Base-by-base conservation (phyloP, 495 filamentous ascomycete genomes). In the Rostrohypoxylon terebratum region DNA sequence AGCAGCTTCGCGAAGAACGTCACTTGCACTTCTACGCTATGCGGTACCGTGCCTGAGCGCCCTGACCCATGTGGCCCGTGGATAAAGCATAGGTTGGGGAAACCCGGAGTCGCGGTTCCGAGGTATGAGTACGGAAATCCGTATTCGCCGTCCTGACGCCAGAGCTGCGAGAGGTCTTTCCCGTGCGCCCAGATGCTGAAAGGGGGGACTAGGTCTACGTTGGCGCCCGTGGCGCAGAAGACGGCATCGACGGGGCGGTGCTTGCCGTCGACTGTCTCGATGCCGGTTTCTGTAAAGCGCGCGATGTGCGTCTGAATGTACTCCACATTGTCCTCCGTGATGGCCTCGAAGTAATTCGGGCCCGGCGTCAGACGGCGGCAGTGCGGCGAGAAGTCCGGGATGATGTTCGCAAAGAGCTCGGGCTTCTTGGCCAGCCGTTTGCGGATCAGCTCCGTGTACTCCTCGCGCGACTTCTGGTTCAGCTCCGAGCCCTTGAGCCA, bases 321-420 rank as follows among this genome's bases (percentile, higher is more conserved):
- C 59, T 82, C 79, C 28, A 90, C 89, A 64, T 93, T 92, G 18
- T 86, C 82, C 75, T 90, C 83, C 1, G 84, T 79, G 50, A 94
- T 78, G 13, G 90, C 87, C 69, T 93, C 91, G 16, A 94, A 86
- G 75, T 93, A 94, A 0, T 89, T 90, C 6, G 89, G 89, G 0
- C 90, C 91, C 0, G 91, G 91, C 0, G 91, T 94, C 0, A 92
- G 82, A 13, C 91, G 88, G 51, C 90, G 86, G 72, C 91, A 94
- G 75, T 88, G 86, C 4, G 89, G 89, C 0, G 85, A 83, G 74
- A 91, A 94, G 63, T 90, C 86, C 0, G 91, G 91, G 34, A 89
- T 81, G 50, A 91, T 83, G 34, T 83, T 80, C 8, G 86, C 80
- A 20, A 82, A 73, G 20, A 91, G 80, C 31, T 87, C 85, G 1